Evolutionary conservation across 2,329 filamentous ascomycete genomes (phyloP), one percentile per base, ranked within the genome.

Genomic region (Alternaria ventricosa): DNA sequence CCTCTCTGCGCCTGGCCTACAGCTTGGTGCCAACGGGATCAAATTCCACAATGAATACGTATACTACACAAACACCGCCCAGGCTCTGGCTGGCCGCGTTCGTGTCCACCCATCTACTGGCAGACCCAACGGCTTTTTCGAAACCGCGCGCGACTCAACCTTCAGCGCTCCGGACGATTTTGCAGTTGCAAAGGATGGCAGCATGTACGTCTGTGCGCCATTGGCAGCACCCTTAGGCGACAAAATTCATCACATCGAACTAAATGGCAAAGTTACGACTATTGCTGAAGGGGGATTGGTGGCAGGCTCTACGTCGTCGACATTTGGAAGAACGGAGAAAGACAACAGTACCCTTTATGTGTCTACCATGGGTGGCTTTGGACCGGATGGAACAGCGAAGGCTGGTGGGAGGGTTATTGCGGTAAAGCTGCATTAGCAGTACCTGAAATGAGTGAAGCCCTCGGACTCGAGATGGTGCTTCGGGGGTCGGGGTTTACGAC

Each of bases 361-460:
- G 49, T 63, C 65, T 27, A 73, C 73, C 11, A 70, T 57, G 46
- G 73, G 75, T 22, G 71, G 68, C 1, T 55, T 70, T n/a, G 50
- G 50, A 5, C 46, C 65, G 7, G 71, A 75, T 54, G 72, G 73
- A n/a, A 59, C 44, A 22, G 60, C 66, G n/a, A 51, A 58, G 27
- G 68, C 65, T 45, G 74, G 72, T 12, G 75, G 71, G 1, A 75
- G 70, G 63, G 53, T 76, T 54, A 63, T 75, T 20, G 70, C 66
- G 36, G 49, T 74, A 15, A 30, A 28, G 27, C 27, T 60, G 27
- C n/a, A 33, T 18, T 46, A 53, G 20, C 1, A 25, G 22, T 20
- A 15, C 20, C 8, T 12, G 9, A 1, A 11, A 15, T n/a, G 20
- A 41, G 20, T n/a, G 2, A n/a, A 25, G 22, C 49, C 49, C 23